phyloP scores from a whole-genome alignment of 805 yeast genomes.

The Metschnikowia hibisci region DNA sequence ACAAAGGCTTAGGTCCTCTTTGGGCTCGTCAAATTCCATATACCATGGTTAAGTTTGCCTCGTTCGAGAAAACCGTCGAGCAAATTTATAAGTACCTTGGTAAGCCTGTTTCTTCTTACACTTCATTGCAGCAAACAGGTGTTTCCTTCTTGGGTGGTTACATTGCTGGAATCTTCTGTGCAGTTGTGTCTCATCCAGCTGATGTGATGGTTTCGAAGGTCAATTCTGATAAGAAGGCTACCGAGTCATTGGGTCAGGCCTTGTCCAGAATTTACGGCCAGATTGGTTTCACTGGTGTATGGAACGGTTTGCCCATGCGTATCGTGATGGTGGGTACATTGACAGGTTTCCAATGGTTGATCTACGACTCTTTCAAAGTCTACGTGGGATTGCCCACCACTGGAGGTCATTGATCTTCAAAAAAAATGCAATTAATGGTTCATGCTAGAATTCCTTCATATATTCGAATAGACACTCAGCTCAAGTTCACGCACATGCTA shows the following conservation, averaged over 20 bases:
- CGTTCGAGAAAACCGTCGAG: slow-evolving; percentile 89
- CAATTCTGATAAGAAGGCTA: slow-evolving; percentile 63
- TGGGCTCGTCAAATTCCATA: slow-evolving; percentile 99
- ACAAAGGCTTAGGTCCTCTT: slow-evolving; percentile 85
- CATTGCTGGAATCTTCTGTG: slow-evolving; percentile 96
- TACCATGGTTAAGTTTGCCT: slow-evolving; percentile 95
- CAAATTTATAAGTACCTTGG: slow-evolving; percentile 71
- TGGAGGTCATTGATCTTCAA: slow-evolving; percentile 45
- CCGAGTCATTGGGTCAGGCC: slow-evolving; percentile 66
- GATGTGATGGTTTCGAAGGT: slow-evolving; percentile 96
- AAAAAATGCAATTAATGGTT: slow-evolving; percentile 1
- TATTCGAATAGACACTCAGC: background rate
- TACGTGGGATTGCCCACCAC: slow-evolving; percentile 92
- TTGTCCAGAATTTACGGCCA: slow-evolving; percentile 68
- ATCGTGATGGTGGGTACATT: slow-evolving; percentile 96
- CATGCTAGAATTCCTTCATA: background rate
- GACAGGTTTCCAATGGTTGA: slow-evolving; percentile 95
- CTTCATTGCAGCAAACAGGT: slow-evolving; percentile 79
- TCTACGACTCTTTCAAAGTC: slow-evolving; percentile 96
- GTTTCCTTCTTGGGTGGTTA: slow-evolving; percentile 95
- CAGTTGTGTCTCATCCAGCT: slow-evolving; percentile 96
- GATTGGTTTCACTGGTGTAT: slow-evolving; percentile 86
- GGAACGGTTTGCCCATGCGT: slow-evolving; percentile 95
- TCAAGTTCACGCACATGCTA: too few relatives aligned
- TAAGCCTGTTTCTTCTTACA: slow-evolving; percentile 65